phyloP scores from a whole-genome alignment of 345 rosid genomes.

The Linum trigynum region DNA sequence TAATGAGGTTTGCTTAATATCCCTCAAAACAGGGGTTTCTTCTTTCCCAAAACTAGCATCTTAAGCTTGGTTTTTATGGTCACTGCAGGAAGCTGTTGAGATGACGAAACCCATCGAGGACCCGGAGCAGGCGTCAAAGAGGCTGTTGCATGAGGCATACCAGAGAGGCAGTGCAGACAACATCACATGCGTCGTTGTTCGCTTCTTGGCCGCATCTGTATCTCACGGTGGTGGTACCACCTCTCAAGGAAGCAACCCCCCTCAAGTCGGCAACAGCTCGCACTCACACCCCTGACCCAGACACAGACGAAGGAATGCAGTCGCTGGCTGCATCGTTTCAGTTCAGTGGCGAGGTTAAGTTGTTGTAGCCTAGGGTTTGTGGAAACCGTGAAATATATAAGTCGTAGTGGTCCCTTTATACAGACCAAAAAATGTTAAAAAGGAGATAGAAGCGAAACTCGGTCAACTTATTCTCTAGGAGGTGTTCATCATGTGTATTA shows the following conservation, averaged over 20 bases:
- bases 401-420: too few species aligned
- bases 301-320: not conserved
- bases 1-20: conserved; percentile 52
- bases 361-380: too few species aligned
- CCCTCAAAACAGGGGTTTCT: not conserved
- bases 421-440: too few species aligned
- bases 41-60: not conserved
- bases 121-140: conserved; percentile 84
- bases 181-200: conserved; percentile 89
- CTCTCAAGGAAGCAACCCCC: conserved; percentile 18
- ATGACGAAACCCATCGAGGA: conserved; percentile 71
- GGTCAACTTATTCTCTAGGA: too few species aligned
- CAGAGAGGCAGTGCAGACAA: conserved; percentile 98
- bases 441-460: too few species aligned
- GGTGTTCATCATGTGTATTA: too few species aligned
- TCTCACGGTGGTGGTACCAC: conserved; percentile 32
- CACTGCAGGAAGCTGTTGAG: conserved; percentile 73
- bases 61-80: conserved; percentile 9
- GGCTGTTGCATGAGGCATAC: conserved; percentile 79
- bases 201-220: conserved; percentile 42
- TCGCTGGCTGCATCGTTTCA: too few species aligned
- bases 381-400: too few species aligned
- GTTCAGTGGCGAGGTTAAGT: too few species aligned
- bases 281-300: not conserved
- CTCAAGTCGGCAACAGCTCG: not conserved